phyloP scores from a whole-genome alignment of 192 early-diverging fungal genomes.

The Coemansia sp. region DNA sequence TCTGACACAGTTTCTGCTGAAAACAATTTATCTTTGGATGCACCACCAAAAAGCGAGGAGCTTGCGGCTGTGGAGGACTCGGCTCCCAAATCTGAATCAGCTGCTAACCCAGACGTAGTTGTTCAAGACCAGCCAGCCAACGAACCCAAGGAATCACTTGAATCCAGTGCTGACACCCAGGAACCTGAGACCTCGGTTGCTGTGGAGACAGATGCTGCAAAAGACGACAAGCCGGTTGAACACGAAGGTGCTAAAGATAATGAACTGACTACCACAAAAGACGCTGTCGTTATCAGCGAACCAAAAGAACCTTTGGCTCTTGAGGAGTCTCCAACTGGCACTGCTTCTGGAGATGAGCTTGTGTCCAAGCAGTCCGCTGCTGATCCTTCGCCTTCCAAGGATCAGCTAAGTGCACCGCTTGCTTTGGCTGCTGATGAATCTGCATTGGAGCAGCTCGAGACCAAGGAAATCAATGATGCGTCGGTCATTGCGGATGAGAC shows the following conservation, averaged over 20 bases:
- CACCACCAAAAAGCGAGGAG: not conserved
- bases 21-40: not conserved
- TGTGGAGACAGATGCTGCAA: not conserved
- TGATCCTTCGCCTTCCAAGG: too few relatives aligned
- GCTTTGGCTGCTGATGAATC: not conserved
- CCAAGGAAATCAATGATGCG: too few relatives aligned
- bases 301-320: not conserved
- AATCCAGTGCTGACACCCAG: too few relatives aligned
- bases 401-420: too few relatives aligned
- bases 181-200: too few relatives aligned
- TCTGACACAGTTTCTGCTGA: not conserved
- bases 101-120: constrained; percentile 9
- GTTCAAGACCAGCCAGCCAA: not conserved
- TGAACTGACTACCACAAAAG: not conserved
- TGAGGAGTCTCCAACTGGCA: not conserved
- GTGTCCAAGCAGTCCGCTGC: constrained; percentile 9
- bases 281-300: not conserved
- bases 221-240: not conserved
- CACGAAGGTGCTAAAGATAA: not conserved
- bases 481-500: not conserved
- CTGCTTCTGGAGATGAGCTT: not conserved
- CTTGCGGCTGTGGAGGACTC: not conserved
- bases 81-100: not conserved
- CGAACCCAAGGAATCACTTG: not conserved
- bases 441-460: too few relatives aligned